Conservation (phyloP, 768 basidiomycete genomes). For the Lactarius vividus region DNA sequence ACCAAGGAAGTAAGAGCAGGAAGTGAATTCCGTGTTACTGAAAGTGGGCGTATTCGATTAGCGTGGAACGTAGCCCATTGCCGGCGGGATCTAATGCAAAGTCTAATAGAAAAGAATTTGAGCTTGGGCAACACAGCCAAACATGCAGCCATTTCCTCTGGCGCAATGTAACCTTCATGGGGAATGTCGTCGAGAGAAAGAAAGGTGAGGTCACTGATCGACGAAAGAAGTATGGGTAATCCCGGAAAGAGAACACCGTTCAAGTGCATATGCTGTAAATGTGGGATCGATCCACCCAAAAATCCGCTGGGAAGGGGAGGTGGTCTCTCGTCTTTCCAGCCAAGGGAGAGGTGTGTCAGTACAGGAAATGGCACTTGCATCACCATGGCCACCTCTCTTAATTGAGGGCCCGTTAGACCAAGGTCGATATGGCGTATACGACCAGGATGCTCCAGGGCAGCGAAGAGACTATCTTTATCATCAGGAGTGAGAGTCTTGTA, state of each 20-base stretch:
- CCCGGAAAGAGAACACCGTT: not conserved
- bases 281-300: not conserved
- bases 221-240: not conserved
- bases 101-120: not conserved
- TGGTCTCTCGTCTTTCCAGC: not conserved
- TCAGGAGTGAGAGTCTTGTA: not conserved
- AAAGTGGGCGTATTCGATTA: not conserved
- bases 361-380: not conserved
- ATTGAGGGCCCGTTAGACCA: not conserved
- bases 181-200: not conserved
- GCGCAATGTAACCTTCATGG: not conserved
- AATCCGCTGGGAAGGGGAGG: not conserved
- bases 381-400: not conserved
- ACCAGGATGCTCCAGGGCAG: not conserved
- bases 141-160: not conserved
- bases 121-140: not conserved
- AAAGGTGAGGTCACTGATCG: not conserved
- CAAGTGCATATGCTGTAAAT: not conserved
- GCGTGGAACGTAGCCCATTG: not conserved
- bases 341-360: not conserved
- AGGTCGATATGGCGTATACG: not conserved
- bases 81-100: too few species aligned
- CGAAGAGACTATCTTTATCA: not conserved
- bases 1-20: not conserved
- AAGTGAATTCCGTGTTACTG: not conserved